Conservation (phyloP, 192 early-diverging fungal species). For the Jimgerdemannia lactiflua region DNA sequence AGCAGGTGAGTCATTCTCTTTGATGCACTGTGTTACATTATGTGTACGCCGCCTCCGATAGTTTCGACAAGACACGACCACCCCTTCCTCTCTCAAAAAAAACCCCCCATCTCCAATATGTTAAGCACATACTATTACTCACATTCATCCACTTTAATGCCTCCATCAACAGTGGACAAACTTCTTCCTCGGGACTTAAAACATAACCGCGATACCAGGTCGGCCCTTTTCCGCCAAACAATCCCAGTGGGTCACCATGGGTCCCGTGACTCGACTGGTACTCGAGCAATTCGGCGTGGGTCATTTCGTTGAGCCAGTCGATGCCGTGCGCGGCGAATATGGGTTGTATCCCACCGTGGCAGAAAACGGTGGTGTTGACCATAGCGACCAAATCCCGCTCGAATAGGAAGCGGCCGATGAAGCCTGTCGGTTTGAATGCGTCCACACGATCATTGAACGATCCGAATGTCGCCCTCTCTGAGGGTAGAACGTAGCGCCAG, state of each 20-base stretch:
- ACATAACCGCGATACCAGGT: conserved; percentile 63
- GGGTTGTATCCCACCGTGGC: conserved; percentile 56
- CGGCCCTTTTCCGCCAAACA: conserved; percentile 31
- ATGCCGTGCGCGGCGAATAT: conserved; percentile 28
- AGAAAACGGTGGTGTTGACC: conserved; percentile 54
- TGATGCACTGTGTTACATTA: too few relatives aligned
- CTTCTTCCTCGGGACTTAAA: conserved; percentile 36
- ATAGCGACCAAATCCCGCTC: conserved; percentile 40
- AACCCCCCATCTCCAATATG: neutral
- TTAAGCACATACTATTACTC: conserved; percentile 2
- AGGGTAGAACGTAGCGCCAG: conserved; percentile 52
- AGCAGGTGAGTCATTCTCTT: neutral
- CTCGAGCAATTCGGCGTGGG: conserved; percentile 25
- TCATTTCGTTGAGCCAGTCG: conserved; percentile 45
- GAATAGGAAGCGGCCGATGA: conserved; percentile 45
- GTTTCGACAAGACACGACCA: too few relatives aligned
- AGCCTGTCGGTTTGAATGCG: conserved; percentile 48
- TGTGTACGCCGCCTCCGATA: too few relatives aligned
- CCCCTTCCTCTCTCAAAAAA: neutral
- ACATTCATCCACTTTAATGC: conserved; percentile 45
- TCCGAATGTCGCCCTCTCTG: conserved; percentile 56
- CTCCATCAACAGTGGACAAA: conserved; percentile 40
- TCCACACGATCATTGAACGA: conserved; percentile 31
- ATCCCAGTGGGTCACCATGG: conserved; percentile 19
- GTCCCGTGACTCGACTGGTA: conserved; percentile 16